Evolutionary conservation across 371 early-diverging fungal species (phyloP), one percentile per base, ranked within the genome.

Genomic region (Rhizomucor miehei): DNA sequence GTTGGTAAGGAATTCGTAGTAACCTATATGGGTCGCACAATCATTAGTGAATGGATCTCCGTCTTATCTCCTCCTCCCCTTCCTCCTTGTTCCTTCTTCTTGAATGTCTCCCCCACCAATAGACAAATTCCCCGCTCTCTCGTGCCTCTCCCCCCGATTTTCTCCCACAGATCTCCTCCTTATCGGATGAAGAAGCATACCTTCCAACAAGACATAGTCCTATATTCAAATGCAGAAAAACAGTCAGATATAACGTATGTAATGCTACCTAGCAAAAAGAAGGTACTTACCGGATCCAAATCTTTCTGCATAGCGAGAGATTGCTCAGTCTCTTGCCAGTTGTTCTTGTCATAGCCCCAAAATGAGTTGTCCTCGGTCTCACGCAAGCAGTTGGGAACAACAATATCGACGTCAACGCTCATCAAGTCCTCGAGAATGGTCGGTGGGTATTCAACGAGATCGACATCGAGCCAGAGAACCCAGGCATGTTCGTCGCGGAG

Each of bases 301-400:
- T 56, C 71, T 29, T 67, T 67, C 44, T 84, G 80, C 54, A 81
- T 67, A 14, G 67, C 74, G 25, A 66, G 56, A 37, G 82, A 82
- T 25, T 71, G 68, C 20, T 67, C 62, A 0, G 88, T 87, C 55
- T 87, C 88, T 53, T 80, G 73, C 85, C 85, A 87, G 48, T 85
- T 85, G 46, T 87, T 86, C 63, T 79, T 82, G 45, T 87, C 88
- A 52, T 87, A 87, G n/a, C 69, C 77, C 77, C 77, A 76, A 34
- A 76, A 76, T 5, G 60, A 63, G 35, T 59, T 56, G 34, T 67
- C 68, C 41, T 74, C 76, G 20, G 71, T 69, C 38, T 78, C 70
- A 36, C 79, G 59, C 21, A 83, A 63, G 47, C 84, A 83, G 49
- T 81, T 81, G 41, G 84, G 84, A 3, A 80, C 84, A 1, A 81